Base-by-base conservation (phyloP, 2,329 filamentous ascomycete genomes). In the Fusarium sulawesiense region DNA sequence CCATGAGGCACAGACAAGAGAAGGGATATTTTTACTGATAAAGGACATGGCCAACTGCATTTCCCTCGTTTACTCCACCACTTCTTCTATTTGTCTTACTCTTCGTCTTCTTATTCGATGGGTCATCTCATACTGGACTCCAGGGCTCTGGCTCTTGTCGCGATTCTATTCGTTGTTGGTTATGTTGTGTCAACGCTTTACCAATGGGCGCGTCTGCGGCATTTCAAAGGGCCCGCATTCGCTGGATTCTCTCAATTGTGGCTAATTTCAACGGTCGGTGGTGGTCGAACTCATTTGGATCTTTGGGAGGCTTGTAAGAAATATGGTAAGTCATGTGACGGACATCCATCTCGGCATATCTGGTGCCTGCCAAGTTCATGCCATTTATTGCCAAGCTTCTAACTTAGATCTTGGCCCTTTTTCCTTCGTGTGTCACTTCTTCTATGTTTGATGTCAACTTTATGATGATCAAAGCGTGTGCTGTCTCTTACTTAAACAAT, bases 181-280 rank as follows among this genome's bases (percentile, higher is more conserved):
- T 53, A 53, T 29, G 53, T 58, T 11, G 27, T 63, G 8, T 72
- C 73, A 6, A 73, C 64, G 5, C 67, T 72, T 37, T 60, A 57
- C 5, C 73, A 78, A 27, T 83, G 81, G 70, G 73, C 64, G 25
- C 79, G 81, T 21, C 78, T 84, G 13, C 76, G 80, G 10, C 79
- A 82, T 63, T 75, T 84, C 58, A 77, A 77, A 9, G 83, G 83
- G 1, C 83, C 83, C 10, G 69, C 70, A 20, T 56, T 76, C 3
- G 80, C 81, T 3, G 76, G 70, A 0, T 78, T 84, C 30, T 82
- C 82, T 0, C 80, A 80, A 53, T 72, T 79, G 66, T 84, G 81
- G 80, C 72, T 83, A 32, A 66, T 80, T 18, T 72, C 68, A 14
- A 70, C 67, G 10, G 76, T 79, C 4, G 67, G 73, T 7, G 75